Base-by-base conservation (phyloP, 129 eudicot genomes). In the Kitagawia praeruptora region DNA sequence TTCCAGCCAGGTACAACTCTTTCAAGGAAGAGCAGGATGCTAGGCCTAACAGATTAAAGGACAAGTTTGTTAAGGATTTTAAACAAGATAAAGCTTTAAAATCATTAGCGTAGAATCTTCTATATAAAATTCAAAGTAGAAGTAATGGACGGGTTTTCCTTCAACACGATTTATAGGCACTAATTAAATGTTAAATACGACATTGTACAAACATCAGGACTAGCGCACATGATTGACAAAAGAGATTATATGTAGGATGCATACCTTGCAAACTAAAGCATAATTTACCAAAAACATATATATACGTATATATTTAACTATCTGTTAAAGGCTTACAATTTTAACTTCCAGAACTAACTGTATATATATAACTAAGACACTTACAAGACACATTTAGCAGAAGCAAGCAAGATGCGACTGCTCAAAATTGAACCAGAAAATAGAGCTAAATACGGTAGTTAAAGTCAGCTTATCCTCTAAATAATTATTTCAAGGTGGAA, bases 1-100 rank as follows among this genome's bases (percentile, higher is more conserved):
- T 95, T 54, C 99, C 99, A 3, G 97, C 96, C 45, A 95, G 81
- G 87, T 95, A 95, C 76, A 95, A 75, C 75, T 95, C 99, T 82
- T 95, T 95, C 80, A 95, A 34, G 37, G 97, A 89, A 25, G 93
- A 89, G 85, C 99, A 95, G 0, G 94, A 88, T 28, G 96, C 96
- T 19, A 95, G 88, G 81, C 99, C 99, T 95, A 77, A 53, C 37
- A 84, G 85, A 44, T 31, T 69, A 27, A 54, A 79, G 47, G 66
- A 42, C 14, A 58, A 48, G 44, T 53, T 31, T 10, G 56, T 72
- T 27, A 42, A 74, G 49, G 58, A 10, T n/a, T 67, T 67, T 34
- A 34, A 12, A 40, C 73, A 67, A 12, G 21, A 72, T 5, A n/a
- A 13, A 70, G 11, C 28, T 38, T 34, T 5, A 15, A 14, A 67